phyloP scores from a whole-genome alignment of 352 stramenopile species.

The Plasmopara halstedii region DNA sequence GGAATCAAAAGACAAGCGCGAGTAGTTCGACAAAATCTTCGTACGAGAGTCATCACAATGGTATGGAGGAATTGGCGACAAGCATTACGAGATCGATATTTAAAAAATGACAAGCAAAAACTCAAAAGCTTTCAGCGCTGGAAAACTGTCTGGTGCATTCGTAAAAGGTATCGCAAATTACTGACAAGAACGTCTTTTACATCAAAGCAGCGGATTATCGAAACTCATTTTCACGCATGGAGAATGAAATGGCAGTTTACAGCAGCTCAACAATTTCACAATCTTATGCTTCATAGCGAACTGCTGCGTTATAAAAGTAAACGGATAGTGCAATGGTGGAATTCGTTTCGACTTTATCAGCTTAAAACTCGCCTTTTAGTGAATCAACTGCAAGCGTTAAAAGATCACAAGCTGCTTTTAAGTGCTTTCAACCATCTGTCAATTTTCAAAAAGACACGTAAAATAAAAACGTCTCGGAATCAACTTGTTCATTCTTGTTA shows the following conservation, averaged over 20 bases:
- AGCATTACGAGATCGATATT: constrained; percentile 6
- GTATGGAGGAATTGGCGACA: constrained; percentile 24
- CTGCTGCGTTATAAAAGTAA: constrained; percentile 10
- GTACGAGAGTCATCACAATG: neutral
- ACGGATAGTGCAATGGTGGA: constrained; percentile 13
- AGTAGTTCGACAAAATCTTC: neutral
- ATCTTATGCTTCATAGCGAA: neutral
- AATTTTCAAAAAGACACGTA: too few species aligned
- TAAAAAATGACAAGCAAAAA: constrained; percentile 10
- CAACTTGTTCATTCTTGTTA: too few species aligned
- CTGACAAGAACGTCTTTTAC: constrained; percentile 5
- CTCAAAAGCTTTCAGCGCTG: constrained; percentile 22
- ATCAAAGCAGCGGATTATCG: constrained; percentile 11
- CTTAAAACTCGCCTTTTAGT: too few species aligned
- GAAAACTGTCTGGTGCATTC: constrained; percentile 27
- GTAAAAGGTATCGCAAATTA: constrained; percentile 20
- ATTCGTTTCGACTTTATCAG: too few species aligned
- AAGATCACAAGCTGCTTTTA: too few species aligned
- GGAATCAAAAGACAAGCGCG: constrained; percentile 3
- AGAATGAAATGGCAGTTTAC: constrained; percentile 3
- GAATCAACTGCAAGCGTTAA: too few species aligned
- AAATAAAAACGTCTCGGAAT: too few species aligned
- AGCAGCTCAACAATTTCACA: neutral
- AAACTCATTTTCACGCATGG: constrained; percentile 24
- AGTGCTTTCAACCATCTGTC: too few species aligned